Percentiles rank a stretch among this genome's conserved stretches.
These are phyloP conservation scores for Elsinoe batatas DNA, from an alignment of 2,329 filamentous ascomycete genomes.

Conservation along the genomic window DNA sequence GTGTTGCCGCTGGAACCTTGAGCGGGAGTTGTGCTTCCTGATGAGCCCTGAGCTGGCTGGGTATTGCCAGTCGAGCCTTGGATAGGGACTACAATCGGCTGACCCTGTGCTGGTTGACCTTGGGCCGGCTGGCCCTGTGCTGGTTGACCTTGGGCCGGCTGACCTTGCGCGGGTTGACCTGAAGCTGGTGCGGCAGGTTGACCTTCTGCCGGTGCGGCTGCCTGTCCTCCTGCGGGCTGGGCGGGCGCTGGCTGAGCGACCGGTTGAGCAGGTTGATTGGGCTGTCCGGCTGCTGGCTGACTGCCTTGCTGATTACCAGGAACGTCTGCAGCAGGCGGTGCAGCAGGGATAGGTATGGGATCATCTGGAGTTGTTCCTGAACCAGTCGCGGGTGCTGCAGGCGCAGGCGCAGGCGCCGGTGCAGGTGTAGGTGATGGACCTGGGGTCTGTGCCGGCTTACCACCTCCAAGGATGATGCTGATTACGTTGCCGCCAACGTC, in stretches of 20 bases:
- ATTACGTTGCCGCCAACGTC: neutral
- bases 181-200: neutral
- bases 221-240: neutral
- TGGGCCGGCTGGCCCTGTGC: neutral
- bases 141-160: neutral
- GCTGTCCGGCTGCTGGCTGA: neutral
- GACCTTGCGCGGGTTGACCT: neutral
- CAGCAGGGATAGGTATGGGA: neutral
- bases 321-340: neutral
- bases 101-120: neutral
- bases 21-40: neutral
- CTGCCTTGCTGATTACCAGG: neutral
- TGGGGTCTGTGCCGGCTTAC: neutral
- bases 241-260: neutral
- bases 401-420: neutral
- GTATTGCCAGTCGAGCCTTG: neutral
- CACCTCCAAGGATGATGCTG: slow-evolving; percentile 5
- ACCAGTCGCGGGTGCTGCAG: neutral
- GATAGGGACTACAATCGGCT: no score
- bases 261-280: neutral
- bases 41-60: neutral
- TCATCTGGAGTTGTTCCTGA: neutral
- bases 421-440: neutral
- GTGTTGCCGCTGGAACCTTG: neutral
- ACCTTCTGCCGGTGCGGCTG: neutral